Conservation (phyloP, 2,329 filamentous ascomycete genomes). For the Phyllosticta ampelicida region DNA sequence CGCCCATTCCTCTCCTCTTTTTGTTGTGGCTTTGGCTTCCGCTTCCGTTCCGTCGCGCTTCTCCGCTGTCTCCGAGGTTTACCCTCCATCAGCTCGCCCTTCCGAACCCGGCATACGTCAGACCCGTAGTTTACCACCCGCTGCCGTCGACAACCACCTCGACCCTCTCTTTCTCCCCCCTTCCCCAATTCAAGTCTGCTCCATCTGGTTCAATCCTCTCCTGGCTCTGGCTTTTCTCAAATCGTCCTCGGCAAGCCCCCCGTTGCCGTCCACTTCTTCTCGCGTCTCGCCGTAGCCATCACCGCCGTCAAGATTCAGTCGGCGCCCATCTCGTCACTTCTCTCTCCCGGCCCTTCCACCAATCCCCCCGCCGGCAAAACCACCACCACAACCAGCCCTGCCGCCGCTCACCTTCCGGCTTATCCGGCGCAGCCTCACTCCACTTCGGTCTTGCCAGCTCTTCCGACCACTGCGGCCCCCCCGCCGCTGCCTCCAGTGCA, state of each 20-base stretch:
- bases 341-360: conserved; percentile 6
- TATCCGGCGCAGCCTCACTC: conserved; percentile 5
- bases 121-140: background rate
- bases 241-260: background rate
- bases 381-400: conserved; percentile 6
- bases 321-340: conserved; percentile 11
- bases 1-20: background rate
- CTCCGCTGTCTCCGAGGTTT: background rate
- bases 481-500: conserved; percentile 8
- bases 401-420: conserved; percentile 8
- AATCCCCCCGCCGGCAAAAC: conserved; percentile 3
- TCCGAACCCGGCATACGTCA: background rate
- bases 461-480: conserved; percentile 2
- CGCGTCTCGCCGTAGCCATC: conserved; percentile 3
- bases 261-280: background rate
- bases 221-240: background rate
- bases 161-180: background rate
- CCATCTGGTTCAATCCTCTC: no score
- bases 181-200: background rate
- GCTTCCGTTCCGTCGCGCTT: background rate
- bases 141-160: background rate
- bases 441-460: conserved; percentile 4
- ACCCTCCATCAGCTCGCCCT: background rate
- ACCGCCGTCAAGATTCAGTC: conserved; percentile 9
- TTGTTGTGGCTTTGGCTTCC: background rate